Conservation (phyloP, 352 stramenopile species). For the Detonula confervacea region DNA sequence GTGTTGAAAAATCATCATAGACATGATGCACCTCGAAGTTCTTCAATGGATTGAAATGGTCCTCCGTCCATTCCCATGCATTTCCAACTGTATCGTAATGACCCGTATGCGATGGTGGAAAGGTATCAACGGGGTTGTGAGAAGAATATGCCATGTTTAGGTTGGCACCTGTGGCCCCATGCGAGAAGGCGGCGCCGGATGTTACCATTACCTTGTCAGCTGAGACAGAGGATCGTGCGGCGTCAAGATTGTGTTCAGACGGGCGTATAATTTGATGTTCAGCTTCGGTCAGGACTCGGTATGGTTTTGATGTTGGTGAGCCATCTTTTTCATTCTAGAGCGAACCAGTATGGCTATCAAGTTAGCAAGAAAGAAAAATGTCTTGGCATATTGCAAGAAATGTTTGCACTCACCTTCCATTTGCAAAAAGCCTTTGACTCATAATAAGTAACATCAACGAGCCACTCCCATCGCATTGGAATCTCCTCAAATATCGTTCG, state of each 20-base stretch:
- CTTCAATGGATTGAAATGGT: conserved; percentile 93
- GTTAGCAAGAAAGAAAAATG: no score
- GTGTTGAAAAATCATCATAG: conserved; percentile 97
- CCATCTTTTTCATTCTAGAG: conserved; percentile 80
- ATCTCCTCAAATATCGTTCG: conserved; percentile 90
- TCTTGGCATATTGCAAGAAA: no score
- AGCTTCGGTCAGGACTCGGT: conserved; percentile 91
- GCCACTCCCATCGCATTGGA: conserved; percentile 95
- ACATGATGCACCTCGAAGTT: conserved; percentile 89
- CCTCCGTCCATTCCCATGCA: conserved; percentile 96
- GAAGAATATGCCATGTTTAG: conserved; percentile 92
- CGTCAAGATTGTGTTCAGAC: conserved; percentile 62
- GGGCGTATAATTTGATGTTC: conserved; percentile 91
- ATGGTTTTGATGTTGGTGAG: conserved; percentile 79
- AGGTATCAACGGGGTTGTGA: conserved; percentile 90
- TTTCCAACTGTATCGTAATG: conserved; percentile 95
- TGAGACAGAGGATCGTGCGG: conserved; percentile 53
- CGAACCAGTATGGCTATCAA: no score
- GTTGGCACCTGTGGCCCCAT: conserved; percentile 85
- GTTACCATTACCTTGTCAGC: conserved; percentile 89
- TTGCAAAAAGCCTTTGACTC: conserved; percentile 91
- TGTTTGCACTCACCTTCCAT: conserved; percentile 74
- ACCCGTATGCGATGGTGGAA: conserved; percentile 83
- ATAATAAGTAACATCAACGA: conserved; percentile 95
- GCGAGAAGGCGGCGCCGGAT: conserved; percentile 67